A percentile compares a stretch with the other conserved stretches of the same genome.
Evolutionary conservation across 1,139 yeast genomes (phyloP).

Genomic region (Taphrina deformans): DNA sequence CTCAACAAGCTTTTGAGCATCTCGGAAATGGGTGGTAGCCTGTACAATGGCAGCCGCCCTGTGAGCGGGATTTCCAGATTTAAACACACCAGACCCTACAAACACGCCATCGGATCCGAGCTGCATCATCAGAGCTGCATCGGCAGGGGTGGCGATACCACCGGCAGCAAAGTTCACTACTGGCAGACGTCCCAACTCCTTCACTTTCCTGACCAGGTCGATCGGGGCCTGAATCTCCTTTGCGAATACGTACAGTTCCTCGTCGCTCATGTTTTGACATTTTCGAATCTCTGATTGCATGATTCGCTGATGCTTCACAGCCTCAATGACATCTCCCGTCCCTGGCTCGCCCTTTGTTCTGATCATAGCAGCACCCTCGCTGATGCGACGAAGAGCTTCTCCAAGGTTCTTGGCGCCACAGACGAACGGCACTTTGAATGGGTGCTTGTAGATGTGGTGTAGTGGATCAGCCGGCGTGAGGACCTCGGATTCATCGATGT

Average conservation of each 20-base stretch:
- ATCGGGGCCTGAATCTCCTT: conserved; percentile 62
- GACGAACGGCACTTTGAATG: conserved; percentile 74
- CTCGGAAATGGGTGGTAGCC: conserved; percentile 73
- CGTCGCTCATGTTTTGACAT: conserved; percentile 51
- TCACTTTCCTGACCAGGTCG: conserved; percentile 55
- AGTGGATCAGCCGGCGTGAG: conserved; percentile 52
- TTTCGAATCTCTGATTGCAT: conserved; percentile 59
- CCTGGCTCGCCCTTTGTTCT: conserved; percentile 91
- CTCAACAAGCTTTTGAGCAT: conserved; percentile 64
- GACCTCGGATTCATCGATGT: conserved; percentile 72
- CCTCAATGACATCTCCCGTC: conserved; percentile 83
- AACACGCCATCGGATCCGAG: conserved; percentile 90
- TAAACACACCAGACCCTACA: conserved; percentile 88
- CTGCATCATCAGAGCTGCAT: conserved; percentile 86
- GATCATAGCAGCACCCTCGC: conserved; percentile 87
- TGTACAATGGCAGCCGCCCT: conserved; percentile 79
- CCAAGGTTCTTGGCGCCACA: conserved; percentile 86
- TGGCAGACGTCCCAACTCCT: conserved; percentile 64
- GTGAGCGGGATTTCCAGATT: conserved; percentile 69
- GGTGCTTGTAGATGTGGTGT: conserved; percentile 62
- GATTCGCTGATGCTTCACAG: conserved; percentile 71
- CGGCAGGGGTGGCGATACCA: conserved; percentile 87
- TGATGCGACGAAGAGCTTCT: conserved; percentile 76
- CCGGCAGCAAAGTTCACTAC: conserved; percentile 91
- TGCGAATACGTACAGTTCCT: conserved; percentile 57